Evolutionary conservation across 495 filamentous ascomycete species (phyloP).

Genomic region (Opeltia flavorubescens): DNA sequence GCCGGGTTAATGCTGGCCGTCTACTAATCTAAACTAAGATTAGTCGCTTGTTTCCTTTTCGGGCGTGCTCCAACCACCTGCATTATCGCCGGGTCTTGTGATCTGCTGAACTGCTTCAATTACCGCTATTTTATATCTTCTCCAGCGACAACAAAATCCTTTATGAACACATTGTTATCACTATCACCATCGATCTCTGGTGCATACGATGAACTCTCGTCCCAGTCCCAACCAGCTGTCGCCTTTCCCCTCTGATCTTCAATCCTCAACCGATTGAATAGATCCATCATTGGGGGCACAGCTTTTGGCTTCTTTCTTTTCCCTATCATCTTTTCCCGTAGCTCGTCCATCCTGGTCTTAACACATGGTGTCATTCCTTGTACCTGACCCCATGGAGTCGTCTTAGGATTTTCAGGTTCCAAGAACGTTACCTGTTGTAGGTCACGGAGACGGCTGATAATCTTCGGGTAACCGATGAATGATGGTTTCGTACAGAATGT

Average conservation of each 20-base stretch:
- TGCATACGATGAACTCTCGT: not conserved
- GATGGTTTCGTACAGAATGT: not conserved
- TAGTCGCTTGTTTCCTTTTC: too few species aligned
- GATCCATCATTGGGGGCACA: not conserved
- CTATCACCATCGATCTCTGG: not conserved
- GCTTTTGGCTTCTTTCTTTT: not conserved
- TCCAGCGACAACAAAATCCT: too few species aligned
- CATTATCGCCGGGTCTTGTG: too few species aligned
- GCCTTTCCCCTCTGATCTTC: not conserved
- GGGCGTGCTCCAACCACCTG: too few species aligned
- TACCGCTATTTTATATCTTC: too few species aligned
- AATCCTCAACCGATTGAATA: not conserved
- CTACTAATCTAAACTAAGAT: too few species aligned
- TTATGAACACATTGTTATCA: too few species aligned
- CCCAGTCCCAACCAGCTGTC: not conserved
- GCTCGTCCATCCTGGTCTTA: not conserved
- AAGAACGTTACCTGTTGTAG: not conserved
- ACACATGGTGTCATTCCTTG: not conserved
- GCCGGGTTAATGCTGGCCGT: not conserved
- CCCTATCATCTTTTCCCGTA: not conserved
- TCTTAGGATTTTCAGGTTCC: not conserved
- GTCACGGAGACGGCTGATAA: not conserved
- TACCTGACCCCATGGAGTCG: not conserved
- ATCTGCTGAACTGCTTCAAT: too few species aligned
- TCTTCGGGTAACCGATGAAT: not conserved